phyloP scores from a whole-genome alignment of 768 basidiomycete species.

The Hericium erinaceus region DNA sequence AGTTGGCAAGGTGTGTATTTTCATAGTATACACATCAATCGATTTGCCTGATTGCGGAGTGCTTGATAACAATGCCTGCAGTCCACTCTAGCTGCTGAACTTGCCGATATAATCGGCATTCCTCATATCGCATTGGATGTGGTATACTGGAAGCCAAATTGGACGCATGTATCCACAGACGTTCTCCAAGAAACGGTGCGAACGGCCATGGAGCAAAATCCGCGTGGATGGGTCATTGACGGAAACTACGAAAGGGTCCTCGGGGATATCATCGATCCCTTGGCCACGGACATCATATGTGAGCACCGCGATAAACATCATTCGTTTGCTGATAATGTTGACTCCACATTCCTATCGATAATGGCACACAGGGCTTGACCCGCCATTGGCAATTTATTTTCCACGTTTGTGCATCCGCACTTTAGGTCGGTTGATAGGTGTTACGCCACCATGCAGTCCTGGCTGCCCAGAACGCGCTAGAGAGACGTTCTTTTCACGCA shows the following conservation, averaged over 20 bases:
- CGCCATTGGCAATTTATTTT: constrained; percentile 51
- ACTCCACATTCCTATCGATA: not conserved
- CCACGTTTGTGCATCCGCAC: constrained; percentile 50
- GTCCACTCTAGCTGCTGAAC: constrained; percentile 38
- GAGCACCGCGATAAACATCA: constrained; percentile 4
- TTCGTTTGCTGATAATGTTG: not conserved
- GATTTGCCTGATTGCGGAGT: not conserved
- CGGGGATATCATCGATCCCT: constrained; percentile 26
- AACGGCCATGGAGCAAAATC: constrained; percentile 18
- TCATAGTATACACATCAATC: not conserved
- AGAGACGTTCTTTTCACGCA: constrained; percentile 19
- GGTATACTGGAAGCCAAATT: constrained; percentile 42
- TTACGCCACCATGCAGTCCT: constrained; percentile 18
- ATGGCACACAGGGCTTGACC: constrained; percentile 48
- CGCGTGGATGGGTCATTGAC: constrained; percentile 45
- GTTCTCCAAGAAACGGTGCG: not conserved
- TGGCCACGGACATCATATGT: constrained; percentile 48
- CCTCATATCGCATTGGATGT: constrained; percentile 39
- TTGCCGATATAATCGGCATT: constrained; percentile 35
- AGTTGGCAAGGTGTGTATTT: constrained; percentile 29
- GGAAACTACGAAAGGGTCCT: constrained; percentile 29
- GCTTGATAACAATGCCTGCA: constrained; percentile 13
- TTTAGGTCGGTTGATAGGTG: constrained; percentile 26
- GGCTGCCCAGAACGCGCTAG: constrained; percentile 21
- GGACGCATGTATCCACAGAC: constrained; percentile 18